These are phyloP conservation scores for Taphrina populina DNA, from an alignment of 1,139 yeast genomes.

Conservation along the genomic window DNA sequence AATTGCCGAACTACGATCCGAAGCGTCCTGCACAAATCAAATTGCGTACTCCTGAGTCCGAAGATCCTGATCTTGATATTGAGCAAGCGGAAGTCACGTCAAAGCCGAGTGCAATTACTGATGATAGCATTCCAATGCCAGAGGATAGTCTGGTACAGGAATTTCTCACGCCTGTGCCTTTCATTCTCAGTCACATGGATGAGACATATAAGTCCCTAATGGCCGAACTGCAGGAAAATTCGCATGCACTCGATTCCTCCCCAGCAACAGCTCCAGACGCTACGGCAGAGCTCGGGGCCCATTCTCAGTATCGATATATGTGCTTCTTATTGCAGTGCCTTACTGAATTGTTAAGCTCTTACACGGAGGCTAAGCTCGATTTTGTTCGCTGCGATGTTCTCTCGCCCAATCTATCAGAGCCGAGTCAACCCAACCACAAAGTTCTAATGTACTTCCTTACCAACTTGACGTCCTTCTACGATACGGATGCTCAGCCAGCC, in stretches of 20 bases:
- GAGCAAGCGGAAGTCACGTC: too few relatives aligned
- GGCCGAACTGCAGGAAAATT: not conserved
- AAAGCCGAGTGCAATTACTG: too few relatives aligned
- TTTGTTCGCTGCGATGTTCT: constrained; percentile 56
- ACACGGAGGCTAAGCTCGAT: constrained; percentile 76
- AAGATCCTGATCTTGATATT: too few relatives aligned
- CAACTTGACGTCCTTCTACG: constrained; percentile 75
- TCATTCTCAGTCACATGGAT: not conserved
- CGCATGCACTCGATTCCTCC: not conserved
- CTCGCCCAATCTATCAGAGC: not conserved
- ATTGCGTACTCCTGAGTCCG: too few relatives aligned
- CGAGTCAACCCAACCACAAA: not conserved
- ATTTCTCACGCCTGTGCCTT: not conserved
- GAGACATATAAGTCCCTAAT: not conserved
- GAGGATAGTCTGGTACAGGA: too few relatives aligned
- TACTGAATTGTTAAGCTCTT: constrained; percentile 72
- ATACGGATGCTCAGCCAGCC: constrained; percentile 49
- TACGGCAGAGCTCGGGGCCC: constrained; percentile 45
- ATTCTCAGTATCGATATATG: constrained; percentile 60
- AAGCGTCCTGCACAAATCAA: constrained; percentile 41
- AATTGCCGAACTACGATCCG: constrained; percentile 41
- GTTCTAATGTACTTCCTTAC: constrained; percentile 58
- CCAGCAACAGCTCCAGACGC: constrained; percentile 35
- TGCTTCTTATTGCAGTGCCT: constrained; percentile 67
- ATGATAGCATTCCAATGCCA: too few relatives aligned